These are phyloP conservation scores for Salisapilia sapeloensis DNA, from an alignment of 352 stramenopile genomes.

Conservation along the genomic window DNA sequence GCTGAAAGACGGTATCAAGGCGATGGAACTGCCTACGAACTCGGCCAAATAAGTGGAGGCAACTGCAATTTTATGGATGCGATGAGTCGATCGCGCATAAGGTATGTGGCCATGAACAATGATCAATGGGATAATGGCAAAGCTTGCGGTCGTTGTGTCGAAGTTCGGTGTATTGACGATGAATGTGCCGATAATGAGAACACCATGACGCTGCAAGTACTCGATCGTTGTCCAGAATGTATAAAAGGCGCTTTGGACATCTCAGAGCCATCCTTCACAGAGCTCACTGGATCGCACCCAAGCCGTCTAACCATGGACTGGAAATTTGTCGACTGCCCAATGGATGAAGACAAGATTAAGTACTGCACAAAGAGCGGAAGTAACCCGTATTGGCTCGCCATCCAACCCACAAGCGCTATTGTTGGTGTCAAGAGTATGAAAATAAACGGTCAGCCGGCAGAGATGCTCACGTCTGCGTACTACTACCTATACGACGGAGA, in stretches of 20 bases:
- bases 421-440: slow-evolving; percentile 15
- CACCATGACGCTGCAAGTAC: slow-evolving; percentile 6
- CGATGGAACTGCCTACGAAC: slow-evolving; percentile 24
- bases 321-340: slow-evolving; percentile 23
- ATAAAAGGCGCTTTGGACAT: slow-evolving; percentile 17
- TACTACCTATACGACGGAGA: slow-evolving; percentile 17
- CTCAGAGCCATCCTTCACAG: slow-evolving; percentile 10
- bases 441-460: slow-evolving; percentile 9
- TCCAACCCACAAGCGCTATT: slow-evolving; percentile 18
- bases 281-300: slow-evolving; percentile 10
- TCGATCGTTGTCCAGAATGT: slow-evolving; percentile 21
- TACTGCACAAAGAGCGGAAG: slow-evolving; percentile 20
- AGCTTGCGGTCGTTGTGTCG: slow-evolving; percentile 22
- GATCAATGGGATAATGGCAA: slow-evolving; percentile 16
- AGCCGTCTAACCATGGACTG: slow-evolving; percentile 12
- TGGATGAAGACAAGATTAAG: slow-evolving; percentile 9
- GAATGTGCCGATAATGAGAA: slow-evolving; percentile 7
- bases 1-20: too few relatives aligned
- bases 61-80: slow-evolving; percentile 40
- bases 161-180: slow-evolving; percentile 15
- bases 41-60: slow-evolving; percentile 11
- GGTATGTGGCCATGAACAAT: slow-evolving; percentile 34
- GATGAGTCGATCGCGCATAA: too few relatives aligned
- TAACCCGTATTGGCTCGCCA: slow-evolving; percentile 14
- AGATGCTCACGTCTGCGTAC: slow-evolving; percentile 12